Base-by-base conservation (phyloP, 371 early-diverging fungal genomes). In the Apophysomyces elegans region DNA sequence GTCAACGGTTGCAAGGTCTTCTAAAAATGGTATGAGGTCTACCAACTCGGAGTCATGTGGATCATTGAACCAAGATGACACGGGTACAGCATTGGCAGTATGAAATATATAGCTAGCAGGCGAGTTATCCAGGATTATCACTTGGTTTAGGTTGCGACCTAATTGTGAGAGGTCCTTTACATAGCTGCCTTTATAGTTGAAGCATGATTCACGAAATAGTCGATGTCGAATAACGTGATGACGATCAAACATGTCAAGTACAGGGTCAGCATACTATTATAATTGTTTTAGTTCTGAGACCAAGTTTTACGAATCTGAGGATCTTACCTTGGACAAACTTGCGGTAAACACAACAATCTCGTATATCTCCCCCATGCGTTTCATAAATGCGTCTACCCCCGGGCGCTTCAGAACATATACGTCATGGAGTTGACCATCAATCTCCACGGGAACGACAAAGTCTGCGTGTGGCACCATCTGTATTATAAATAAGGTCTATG, bases 321-420 rank as follows among this genome's bases (percentile, higher is more conserved):
- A 32, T 70, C 72, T 63, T 85, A 95, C 95, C 90, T 94, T 97
- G 64, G 96, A 88, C 62, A 97, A 79, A 80, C 92, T 91, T 5
- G 99, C 98, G 4, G 99, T 99, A 71, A 97, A 98, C 35, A 98
- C 93, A 5, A 98, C 96, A 58, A 97, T 84, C 72, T 98, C 98
- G 75, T 92, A 99, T 61, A 88, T 83, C 68, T 91, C 85, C 5
- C 95, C 96, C 86, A 97, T 86, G 67, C 87, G 82, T 64, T 86
- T 83, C 88, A 98, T 78, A 68, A 98, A 98, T 50, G 87, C 88
- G 77, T 96, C 97, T 12, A 97, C 96, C 7, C 96, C 95, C 2
- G 99, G 99, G 65, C 99, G 85, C 77, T 97, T 97, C 65, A 95
- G 84, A 21, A 98, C 99, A 77, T 95, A 97, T 14, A 97, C 96